phyloP scores from a whole-genome alignment of 225 moss, liverwort and hornwort species.

The Asterella californica region DNA sequence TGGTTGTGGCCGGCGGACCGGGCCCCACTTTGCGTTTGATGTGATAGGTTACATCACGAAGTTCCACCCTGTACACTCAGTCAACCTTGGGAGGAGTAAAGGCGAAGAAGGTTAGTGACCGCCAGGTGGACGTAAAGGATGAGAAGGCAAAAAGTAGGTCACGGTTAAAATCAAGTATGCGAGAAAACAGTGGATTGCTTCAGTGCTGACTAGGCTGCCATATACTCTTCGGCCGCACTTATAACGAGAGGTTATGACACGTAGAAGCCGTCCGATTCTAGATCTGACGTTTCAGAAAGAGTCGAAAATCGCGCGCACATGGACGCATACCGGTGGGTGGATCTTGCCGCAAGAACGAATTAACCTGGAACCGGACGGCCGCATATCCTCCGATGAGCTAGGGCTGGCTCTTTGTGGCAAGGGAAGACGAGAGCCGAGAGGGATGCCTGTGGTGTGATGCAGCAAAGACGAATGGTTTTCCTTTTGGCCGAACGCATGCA shows the following conservation, averaged over 20 bases:
- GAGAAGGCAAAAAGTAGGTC: neutral
- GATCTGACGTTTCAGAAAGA: neutral
- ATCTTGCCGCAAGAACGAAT: neutral
- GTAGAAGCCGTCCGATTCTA: neutral
- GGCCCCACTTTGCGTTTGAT: neutral
- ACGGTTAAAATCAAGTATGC: neutral
- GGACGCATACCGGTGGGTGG: neutral
- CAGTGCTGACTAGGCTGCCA: slow-evolving; percentile 8
- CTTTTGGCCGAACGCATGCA: neutral
- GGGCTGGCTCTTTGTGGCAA: neutral
- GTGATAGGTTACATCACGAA: neutral
- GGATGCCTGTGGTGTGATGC: neutral
- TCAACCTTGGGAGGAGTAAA: neutral
- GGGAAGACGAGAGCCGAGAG: neutral
- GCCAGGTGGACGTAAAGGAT: neutral
- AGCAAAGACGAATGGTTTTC: neutral
- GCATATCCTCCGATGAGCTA: neutral
- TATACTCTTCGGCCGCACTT: neutral
- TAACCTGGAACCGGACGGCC: neutral
- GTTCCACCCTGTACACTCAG: neutral
- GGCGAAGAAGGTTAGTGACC: neutral
- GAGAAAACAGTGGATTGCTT: slow-evolving; percentile 1
- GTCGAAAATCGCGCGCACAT: neutral
- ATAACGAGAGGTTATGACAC: neutral
- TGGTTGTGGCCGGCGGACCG: neutral